Evolutionary conservation across 2,329 filamentous ascomycete genomes (phyloP).

Genomic region (Zymoseptoria ardabiliae): DNA sequence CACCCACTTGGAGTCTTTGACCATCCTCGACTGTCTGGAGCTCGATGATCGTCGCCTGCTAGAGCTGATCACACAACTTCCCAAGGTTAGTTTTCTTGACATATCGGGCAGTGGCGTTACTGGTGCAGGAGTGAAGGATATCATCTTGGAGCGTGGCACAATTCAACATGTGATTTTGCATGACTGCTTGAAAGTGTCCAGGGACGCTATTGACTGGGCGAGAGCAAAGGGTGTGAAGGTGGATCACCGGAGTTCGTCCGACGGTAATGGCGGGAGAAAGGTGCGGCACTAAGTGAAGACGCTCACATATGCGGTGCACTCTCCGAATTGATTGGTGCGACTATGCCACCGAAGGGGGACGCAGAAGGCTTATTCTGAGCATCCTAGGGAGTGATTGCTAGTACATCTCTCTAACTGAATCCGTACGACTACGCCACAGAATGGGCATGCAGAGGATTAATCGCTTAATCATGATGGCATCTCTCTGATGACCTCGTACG

Average conservation of each 20-base stretch:
- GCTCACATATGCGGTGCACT: neutral
- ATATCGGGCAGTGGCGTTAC: slow-evolving; percentile 33
- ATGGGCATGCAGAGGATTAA: too few species aligned
- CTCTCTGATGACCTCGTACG: too few species aligned
- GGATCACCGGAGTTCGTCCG: slow-evolving; percentile 13
- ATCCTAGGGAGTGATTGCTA: too few species aligned
- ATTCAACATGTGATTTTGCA: slow-evolving; percentile 30
- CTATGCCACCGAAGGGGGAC: too few species aligned
- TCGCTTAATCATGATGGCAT: too few species aligned
- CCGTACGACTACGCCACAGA: too few species aligned
- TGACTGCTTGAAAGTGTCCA: slow-evolving; percentile 30
- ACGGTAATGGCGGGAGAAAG: slow-evolving; percentile 13
- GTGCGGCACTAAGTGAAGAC: slow-evolving; percentile 1
- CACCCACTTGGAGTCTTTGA: slow-evolving; percentile 6
- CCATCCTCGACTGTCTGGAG: slow-evolving; percentile 4
- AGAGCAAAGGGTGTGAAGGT: slow-evolving; percentile 30
- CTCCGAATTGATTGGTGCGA: too few species aligned
- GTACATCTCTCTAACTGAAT: too few species aligned
- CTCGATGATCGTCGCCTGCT: slow-evolving; percentile 29
- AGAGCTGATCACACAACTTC: slow-evolving; percentile 17
- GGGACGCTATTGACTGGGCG: slow-evolving; percentile 38
- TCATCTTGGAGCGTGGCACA: slow-evolving; percentile 18
- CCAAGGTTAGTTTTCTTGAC: slow-evolving; percentile 27
- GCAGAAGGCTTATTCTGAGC: too few species aligned
- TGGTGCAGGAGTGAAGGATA: slow-evolving; percentile 35